Base-by-base conservation (phyloP, 2,329 filamentous ascomycete species). In the Metarhizium robertsii region DNA sequence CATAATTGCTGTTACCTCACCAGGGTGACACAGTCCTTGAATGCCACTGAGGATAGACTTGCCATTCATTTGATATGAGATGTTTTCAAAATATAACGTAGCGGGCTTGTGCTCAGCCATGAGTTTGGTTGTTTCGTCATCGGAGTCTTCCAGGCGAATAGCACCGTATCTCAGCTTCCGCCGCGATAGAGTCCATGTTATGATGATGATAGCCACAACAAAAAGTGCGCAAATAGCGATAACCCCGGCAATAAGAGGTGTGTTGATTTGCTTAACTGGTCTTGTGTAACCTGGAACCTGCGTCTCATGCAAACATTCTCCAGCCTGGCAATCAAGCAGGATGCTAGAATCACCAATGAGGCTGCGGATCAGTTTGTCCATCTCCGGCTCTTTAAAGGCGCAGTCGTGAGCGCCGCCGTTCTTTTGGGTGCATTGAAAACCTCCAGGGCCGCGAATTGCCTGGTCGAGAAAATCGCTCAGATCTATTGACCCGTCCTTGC, bases 1-100 rank as follows among this genome's bases (percentile, higher is more conserved):
- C 92, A 99, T 99, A 64, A 99, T 95, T 8, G 94, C 94, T 61
- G 92, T 90, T 7, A 97, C 83, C 69, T 99, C 91, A n/a, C 95
- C 95, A 2, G 92, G 91, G 62, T 88, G 87, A n/a, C 92, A 92
- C 46, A 90, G 85, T 50, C 94, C 94, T 61, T 87, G 85, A 38
- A 99, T 87, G 14, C 81, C 83, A 16, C 80, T 79, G 2, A 99
- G 77, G 50, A 99, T 96, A 53, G 88, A 80, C 71, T 90, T 96
- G 43, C 90, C 90, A 61, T 95, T 95, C 42, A 99, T 78, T 25
- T 80, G 79, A 67, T 99, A 99, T 0, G 85, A 84, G 3, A 99
- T 87, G 57, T 95, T 87, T 56, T 95, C 85, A 63, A 96, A 99
- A 61, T 89, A 88, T 36, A 99, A 73, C 0, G 91, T 85, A 1